Base-by-base conservation (phyloP, 2,329 filamentous ascomycete species). In the Talaromyces sp. region DNA sequence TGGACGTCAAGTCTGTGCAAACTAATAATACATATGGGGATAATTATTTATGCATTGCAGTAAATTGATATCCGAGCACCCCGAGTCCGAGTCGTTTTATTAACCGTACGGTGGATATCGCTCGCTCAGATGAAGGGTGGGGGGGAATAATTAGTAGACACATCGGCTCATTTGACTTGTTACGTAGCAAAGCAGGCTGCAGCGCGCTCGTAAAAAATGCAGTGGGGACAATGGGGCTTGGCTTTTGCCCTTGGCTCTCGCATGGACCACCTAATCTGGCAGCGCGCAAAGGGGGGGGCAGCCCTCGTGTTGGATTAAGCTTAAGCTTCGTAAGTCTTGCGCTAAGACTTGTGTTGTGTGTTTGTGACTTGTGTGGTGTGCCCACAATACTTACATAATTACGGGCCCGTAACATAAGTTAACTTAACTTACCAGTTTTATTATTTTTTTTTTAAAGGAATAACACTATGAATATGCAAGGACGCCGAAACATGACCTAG, bases 271-370 rank as follows among this genome's bases (percentile, higher is more conserved):
- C 13, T 29, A 58, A 50, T 58, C 50, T 35, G 52, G 49, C 8
- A 43, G 38, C 38, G 38, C 38, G 5, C 8, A 35, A 35, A 5
- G 41, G 26, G 13, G 19, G n/a, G 19, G 19, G 27, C 32, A 27
- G 68, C 72, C 72, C 73, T 75, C 72, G 73, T 75, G 74, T 76
- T 69, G 72, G 72, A 75, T 76, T 76, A 76, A 76, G 73, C 74
- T 76, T 76, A 76, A 76, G 73, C 72, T 75, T 71, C 70, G 66
- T 65, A 68, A 71, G 69, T 67, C 64, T 46, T 67, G 68, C 71
- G 70, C 72, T 72, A 75, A 19, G 19, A 46, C 43, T 11, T 19
- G 7, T 46, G 41, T 7, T n/a, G n/a, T n/a, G n/a, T n/a, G n/a
- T n/a, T n/a, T n/a, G n/a, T n/a, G n/a, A n/a, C n/a, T n/a, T n/a